Percentiles rank a stretch among this genome's conserved stretches.
These are phyloP conservation scores for Neurospora sp. DNA, from an alignment of 2,329 filamentous ascomycete genomes.

Conservation along the genomic window DNA sequence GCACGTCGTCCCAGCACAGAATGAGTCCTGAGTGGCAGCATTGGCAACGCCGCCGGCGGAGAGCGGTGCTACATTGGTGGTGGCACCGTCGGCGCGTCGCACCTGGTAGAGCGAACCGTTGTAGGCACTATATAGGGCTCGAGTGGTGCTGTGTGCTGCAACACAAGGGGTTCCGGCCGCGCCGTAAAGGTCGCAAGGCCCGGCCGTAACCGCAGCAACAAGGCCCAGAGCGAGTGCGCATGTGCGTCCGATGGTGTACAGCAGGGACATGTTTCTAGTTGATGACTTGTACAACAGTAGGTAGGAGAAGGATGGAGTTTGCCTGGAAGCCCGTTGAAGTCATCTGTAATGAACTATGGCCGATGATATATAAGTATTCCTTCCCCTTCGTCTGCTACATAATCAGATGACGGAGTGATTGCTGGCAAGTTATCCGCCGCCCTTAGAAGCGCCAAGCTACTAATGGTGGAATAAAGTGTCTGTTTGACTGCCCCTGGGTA, in stretches of 20 bases:
- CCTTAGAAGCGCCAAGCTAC: neutral
- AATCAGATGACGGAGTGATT: neutral
- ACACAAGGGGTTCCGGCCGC: constrained; percentile 53
- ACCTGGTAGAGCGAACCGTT: constrained; percentile 49
- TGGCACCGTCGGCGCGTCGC: constrained; percentile 37
- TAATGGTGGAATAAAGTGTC: neutral
- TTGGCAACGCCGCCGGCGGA: constrained; percentile 53
- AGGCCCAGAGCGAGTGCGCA: constrained; percentile 15
- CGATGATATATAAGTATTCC: neutral
- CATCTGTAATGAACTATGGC: neutral
- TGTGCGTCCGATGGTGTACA: neutral
- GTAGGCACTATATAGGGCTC: constrained; percentile 47
- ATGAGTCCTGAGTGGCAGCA: constrained; percentile 48
- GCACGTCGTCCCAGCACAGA: constrained; percentile 51
- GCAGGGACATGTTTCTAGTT: neutral
- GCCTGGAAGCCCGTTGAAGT: neutral
- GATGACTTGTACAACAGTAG: neutral
- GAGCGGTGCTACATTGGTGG: constrained; percentile 37
- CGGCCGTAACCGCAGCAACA: constrained; percentile 24
- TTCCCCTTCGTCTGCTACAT: neutral
- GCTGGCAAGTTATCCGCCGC: neutral
- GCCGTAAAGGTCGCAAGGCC: constrained; percentile 40
- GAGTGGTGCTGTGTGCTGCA: constrained; percentile 55
- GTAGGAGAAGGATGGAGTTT: neutral
- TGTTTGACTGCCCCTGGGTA: neutral